Evolutionary conservation across 2,329 filamentous ascomycete genomes (phyloP), one percentile per base, ranked within the genome.

Genomic region (Penicillium concentricum): DNA sequence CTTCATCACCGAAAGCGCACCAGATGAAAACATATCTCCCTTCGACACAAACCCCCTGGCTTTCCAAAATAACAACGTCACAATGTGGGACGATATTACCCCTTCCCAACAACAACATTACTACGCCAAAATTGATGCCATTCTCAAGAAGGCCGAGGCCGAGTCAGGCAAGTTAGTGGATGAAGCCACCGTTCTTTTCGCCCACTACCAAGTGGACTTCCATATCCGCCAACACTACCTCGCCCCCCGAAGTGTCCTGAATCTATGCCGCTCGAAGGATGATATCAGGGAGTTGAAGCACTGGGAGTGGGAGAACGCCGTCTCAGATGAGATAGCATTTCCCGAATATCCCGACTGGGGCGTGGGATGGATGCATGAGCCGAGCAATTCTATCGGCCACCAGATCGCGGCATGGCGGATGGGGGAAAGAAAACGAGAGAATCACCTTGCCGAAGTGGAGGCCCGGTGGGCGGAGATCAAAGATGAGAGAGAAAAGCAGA

Each of bases 151-250:
- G 12, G n/a, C 45, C 4, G 45, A 43, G 22, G 22, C 9, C 2
- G 20, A 42, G 9, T 43, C 12, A 15, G 30, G 45, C 18, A 26
- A 46, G 20, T 24, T 51, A 20, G 47, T 62, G 1, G 54, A 64
- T 28, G 52, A 64, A 35, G 26, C 54, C 6, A 51, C 63, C 22
- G 51, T 63, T 4, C 48, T 62, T 1, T 67, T 69, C 34, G 70
- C 70, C 3, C 66, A 65, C 34, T 73, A 72, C 41, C 60, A 61
- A 16, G 61, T 71, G 4, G 70, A 73, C 41, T 69, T 62, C n/a
- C 72, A 74, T 46, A 66, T 74, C 20, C 67, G 68, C 15, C 64
- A 71, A 20, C 72, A 74, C 41, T 66, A 67, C 30, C 59, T 69
- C 22, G 30, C 56, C 2, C 58, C 60, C 2, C 59, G 66, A 3